Conservation (phyloP, 768 basidiomycete species). For the Steccherinum ochraceum region DNA sequence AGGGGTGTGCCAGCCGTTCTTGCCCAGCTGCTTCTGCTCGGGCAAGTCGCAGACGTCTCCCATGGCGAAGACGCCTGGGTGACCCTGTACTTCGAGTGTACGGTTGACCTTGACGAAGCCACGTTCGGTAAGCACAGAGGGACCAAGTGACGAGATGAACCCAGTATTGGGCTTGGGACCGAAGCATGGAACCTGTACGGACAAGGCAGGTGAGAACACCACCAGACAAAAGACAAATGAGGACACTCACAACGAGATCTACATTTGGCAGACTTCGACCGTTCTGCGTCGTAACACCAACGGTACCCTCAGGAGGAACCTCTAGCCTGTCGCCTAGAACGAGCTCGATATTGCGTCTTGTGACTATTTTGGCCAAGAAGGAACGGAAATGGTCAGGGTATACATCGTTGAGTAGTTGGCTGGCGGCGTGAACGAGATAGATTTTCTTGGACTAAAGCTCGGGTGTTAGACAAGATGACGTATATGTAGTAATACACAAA, state of each 20-base stretch:
- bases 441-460: too few relatives aligned
- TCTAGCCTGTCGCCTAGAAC: too few relatives aligned
- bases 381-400: too few relatives aligned
- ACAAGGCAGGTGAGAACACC: too few relatives aligned
- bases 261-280: constrained; percentile 40
- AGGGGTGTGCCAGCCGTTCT: constrained; percentile 34
- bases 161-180: constrained; percentile 40
- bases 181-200: constrained; percentile 17
- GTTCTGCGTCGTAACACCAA: constrained; percentile 40
- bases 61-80: constrained; percentile 52
- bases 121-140: constrained; percentile 23
- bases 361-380: too few relatives aligned
- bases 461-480: too few relatives aligned
- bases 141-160: constrained; percentile 37
- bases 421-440: too few relatives aligned
- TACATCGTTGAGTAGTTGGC: too few relatives aligned
- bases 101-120: constrained; percentile 45
- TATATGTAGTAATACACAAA: too few relatives aligned
- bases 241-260: constrained; percentile 51
- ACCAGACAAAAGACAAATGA: too few relatives aligned
- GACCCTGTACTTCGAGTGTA: constrained; percentile 45
- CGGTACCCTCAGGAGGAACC: constrained; percentile 24
- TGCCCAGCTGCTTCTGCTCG: constrained; percentile 55
- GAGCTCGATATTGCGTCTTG: too few relatives aligned
- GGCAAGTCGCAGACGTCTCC: constrained; percentile 58